Base-by-base conservation (phyloP, 1,284 basidiomycete species). In the Tilletia setariae region DNA sequence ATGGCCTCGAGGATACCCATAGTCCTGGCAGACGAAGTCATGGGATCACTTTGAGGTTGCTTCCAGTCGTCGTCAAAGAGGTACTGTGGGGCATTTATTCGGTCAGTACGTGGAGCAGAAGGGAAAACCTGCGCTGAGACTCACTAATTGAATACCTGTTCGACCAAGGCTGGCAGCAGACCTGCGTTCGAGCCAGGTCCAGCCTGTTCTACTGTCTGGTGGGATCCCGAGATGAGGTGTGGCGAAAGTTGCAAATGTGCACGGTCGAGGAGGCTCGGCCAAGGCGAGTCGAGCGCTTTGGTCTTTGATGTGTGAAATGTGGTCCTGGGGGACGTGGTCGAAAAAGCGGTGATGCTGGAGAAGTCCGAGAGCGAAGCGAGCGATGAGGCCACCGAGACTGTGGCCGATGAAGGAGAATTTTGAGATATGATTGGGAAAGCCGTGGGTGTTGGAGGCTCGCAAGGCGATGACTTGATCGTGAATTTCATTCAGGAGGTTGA, bases 331-430 rank as follows among this genome's bases (percentile, higher is more conserved):
- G 25, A 46, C 25, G 21, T 28, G 35, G 9, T 28, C 42, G 25
- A 79, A 79, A 51, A 75, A 74, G 0, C 74, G 73, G 53, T 72
- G 66, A 49, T 90, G 87, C 70, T 89, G 85, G 35, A 94, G 85
- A 49, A 92, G 86, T 1, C 87, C 92, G 65, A 92, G 84, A 59
- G 89, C 86, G 81, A 92, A 94, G 43, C 92, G 88, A 11, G 89
- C 86, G 15, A 93, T 85, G 2, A 94, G 85, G 1, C 92, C 92
- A 2, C 92, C 92, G 3, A 94, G 85, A 69, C 88, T 90, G 81
- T 94, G 94, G 1, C 83, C 82, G 23, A 75, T 23, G 28, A 61
- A 30, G 23, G 56, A 61, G 28, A 61, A 16, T 6, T 61, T 25
- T 6, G 13, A 15, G 15, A 61, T 11, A 7, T 40, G 56, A 6